Conservation (phyloP, 2,329 filamentous ascomycete species). For the Ophiognomonia clavigignenti-juglandacearum region DNA sequence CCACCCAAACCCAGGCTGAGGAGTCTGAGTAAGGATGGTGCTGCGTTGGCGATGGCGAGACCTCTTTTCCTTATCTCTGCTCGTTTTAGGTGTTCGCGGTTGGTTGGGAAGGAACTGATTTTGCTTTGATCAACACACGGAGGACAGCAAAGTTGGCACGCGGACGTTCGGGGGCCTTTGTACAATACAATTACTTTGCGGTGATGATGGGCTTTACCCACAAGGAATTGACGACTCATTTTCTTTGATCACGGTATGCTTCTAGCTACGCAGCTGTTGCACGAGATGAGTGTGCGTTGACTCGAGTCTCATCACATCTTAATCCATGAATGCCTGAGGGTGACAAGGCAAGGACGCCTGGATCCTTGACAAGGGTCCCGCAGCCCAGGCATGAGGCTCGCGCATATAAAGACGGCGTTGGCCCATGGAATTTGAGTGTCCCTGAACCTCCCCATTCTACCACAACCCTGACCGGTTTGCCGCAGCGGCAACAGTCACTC, state of each 20-base stretch:
- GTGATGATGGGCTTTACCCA: neutral
- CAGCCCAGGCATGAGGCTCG: neutral
- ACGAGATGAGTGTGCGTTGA: no score
- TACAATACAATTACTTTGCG: conserved; percentile 1
- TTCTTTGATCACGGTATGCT: neutral
- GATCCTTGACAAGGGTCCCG: neutral
- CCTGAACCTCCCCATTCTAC: neutral
- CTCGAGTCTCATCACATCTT: no score
- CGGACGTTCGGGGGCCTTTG: neutral
- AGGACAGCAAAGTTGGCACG: neutral
- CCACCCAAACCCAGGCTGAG: conserved; percentile 42
- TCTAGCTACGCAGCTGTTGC: neutral
- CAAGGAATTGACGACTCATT: conserved; percentile 1
- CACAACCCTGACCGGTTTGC: no score
- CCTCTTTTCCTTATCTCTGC: conserved; percentile 7
- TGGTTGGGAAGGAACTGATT: conserved; percentile 10
- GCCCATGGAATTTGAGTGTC: no score
- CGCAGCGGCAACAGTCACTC: neutral
- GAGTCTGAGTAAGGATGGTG: conserved; percentile 35
- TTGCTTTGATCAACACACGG: conserved; percentile 9
- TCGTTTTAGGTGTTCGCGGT: conserved; percentile 12
- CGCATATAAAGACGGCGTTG: no score
- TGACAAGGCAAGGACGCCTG: no score
- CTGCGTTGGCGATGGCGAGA: conserved; percentile 20
- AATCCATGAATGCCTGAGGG: no score